Conservation (phyloP, 1,284 basidiomycete genomes). For the Trametes polyzona region DNA sequence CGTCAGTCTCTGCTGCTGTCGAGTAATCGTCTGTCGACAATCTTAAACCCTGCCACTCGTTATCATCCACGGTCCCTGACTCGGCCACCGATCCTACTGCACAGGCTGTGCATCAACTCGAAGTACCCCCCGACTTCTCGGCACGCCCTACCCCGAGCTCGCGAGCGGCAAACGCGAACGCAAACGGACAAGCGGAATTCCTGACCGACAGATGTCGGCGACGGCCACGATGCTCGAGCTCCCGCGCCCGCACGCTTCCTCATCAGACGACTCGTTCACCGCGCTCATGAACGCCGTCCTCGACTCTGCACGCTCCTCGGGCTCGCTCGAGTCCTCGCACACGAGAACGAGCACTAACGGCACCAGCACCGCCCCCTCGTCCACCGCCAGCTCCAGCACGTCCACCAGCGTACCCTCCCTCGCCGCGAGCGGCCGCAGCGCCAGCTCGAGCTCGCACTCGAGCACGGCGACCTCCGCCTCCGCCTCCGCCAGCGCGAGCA, state of each 20-base stretch:
- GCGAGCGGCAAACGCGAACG: no score
- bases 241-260: conserved; percentile 5
- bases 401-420: not conserved
- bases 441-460: conserved; percentile 6
- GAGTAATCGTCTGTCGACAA: not conserved
- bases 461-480: not conserved
- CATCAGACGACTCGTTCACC: conserved; percentile 15
- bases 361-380: not conserved
- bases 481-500: not conserved
- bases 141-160: not conserved
- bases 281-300: conserved; percentile 18
- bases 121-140: not conserved
- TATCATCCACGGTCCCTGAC: not conserved
- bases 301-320: conserved; percentile 23
- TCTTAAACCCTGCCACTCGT: not conserved
- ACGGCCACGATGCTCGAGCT: conserved; percentile 11
- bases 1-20: not conserved
- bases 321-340: conserved; percentile 20
- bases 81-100: no score
- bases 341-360: not conserved
- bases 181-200: not conserved
- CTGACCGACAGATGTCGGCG: conserved; percentile 7
- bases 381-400: not conserved
- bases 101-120: no score
- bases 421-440: not conserved